Percentiles rank a stretch among this genome's conserved stretches.
Conservation (phyloP, 164 flowering plant species). For the Sedum album region DNA sequence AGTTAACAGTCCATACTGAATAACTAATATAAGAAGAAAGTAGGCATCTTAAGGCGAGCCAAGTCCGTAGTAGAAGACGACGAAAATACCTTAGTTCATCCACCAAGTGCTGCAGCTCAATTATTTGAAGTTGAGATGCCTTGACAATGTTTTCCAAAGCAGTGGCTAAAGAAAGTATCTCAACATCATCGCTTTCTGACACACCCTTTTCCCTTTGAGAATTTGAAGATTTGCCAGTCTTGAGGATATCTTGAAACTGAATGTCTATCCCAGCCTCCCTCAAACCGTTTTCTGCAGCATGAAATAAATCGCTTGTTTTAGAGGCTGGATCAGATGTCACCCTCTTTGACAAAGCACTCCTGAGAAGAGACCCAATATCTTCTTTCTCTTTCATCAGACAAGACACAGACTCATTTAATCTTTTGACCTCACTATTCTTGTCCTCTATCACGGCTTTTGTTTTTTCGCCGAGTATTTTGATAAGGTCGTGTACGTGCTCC, state of each 20-base stretch:
- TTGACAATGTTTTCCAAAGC: slow-evolving; percentile 83
- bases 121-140: slow-evolving; percentile 79
- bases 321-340: slow-evolving; percentile 38
- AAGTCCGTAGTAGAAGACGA: not conserved
- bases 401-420: slow-evolving; percentile 53
- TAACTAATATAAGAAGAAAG: not conserved
- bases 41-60: slow-evolving; percentile 3
- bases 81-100: slow-evolving; percentile 67
- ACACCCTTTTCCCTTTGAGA: slow-evolving; percentile 22
- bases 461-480: slow-evolving; percentile 36
- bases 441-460: slow-evolving; percentile 46
- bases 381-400: slow-evolving; percentile 71
- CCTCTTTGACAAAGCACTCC: slow-evolving; percentile 75
- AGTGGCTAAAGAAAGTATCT: slow-evolving; percentile 72
- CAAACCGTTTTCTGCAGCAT: slow-evolving; percentile 82
- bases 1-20: not conserved
- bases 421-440: slow-evolving; percentile 39
- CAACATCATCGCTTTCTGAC: slow-evolving; percentile 47
- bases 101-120: slow-evolving; percentile 68
- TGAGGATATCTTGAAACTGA: slow-evolving; percentile 36
- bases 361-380: slow-evolving; percentile 76
- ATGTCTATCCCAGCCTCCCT: slow-evolving; percentile 66
- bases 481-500: slow-evolving; percentile 58
- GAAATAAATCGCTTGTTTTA: slow-evolving; percentile 49
- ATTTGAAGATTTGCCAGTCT: slow-evolving; percentile 21